Evolutionary conservation across 2,329 filamentous ascomycete species (phyloP).

Genomic region (Chalara sp.): DNA sequence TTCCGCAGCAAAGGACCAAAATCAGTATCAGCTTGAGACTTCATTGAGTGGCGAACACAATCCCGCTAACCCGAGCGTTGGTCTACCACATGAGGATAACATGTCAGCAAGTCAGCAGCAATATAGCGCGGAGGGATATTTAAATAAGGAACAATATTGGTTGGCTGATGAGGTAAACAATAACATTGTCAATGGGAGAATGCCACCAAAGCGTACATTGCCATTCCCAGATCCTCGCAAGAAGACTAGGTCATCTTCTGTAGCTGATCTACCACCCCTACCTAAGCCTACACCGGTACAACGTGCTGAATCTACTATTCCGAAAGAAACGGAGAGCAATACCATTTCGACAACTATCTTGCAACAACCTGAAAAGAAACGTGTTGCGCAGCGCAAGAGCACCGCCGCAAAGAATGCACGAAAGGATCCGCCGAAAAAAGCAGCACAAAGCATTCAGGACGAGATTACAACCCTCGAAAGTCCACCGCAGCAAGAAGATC

Average conservation of each 20-base stretch:
- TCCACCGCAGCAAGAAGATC: conserved; percentile 5
- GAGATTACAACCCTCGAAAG: background rate
- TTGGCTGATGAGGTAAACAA: too few relatives aligned
- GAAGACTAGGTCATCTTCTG: background rate
- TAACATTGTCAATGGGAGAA: conserved; percentile 1
- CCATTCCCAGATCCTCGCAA: conserved; percentile 17
- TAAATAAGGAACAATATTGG: too few relatives aligned
- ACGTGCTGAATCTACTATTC: conserved; percentile 2
- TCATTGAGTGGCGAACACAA: too few relatives aligned
- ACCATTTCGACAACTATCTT: background rate
- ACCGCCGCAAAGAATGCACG: background rate
- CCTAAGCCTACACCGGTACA: conserved; percentile 18
- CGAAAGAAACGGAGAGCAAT: background rate
- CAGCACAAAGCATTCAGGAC: background rate
- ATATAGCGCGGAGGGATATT: too few relatives aligned
- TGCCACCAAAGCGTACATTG: conserved; percentile 21
- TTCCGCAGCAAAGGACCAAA: too few relatives aligned
- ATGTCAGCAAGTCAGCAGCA: too few relatives aligned
- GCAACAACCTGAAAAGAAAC: conserved; percentile 10
- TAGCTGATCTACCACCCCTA: conserved; percentile 13
- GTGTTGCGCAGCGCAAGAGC: conserved; percentile 10
- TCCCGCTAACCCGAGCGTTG: too few relatives aligned
- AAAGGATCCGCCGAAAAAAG: background rate
- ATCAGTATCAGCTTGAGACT: too few relatives aligned
- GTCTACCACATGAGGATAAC: too few relatives aligned